Evolutionary conservation across 2,329 filamentous ascomycete species (phyloP).

Genomic region (Colletotrichum shisoi): DNA sequence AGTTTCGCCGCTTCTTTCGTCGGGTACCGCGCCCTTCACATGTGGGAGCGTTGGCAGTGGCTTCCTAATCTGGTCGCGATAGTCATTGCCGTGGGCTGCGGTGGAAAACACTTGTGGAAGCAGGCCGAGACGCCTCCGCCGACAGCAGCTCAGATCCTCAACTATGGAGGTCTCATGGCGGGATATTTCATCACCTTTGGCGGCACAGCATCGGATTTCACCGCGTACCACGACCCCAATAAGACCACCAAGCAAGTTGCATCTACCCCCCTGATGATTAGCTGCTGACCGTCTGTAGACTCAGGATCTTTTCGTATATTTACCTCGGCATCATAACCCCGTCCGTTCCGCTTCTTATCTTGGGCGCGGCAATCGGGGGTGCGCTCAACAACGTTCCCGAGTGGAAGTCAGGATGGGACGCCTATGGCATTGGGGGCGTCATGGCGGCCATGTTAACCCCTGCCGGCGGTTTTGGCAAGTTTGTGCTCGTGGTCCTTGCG

Average conservation of each 20-base stretch:
- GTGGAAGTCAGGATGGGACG: constrained; percentile 46
- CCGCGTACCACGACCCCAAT: constrained; percentile 61
- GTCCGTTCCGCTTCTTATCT: constrained; percentile 48
- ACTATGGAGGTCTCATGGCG: constrained; percentile 58
- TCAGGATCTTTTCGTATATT: constrained; percentile 56
- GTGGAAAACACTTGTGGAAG: constrained; percentile 57
- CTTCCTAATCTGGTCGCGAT: constrained; percentile 62
- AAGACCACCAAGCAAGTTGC: constrained; percentile 50
- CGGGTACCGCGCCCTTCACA: constrained; percentile 63
- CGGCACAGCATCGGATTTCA: constrained; percentile 64
- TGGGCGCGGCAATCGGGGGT: constrained; percentile 52
- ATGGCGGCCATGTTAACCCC: constrained; percentile 47
- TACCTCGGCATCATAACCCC: constrained; percentile 58
- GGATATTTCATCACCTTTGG: constrained; percentile 65
- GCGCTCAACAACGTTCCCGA: constrained; percentile 45
- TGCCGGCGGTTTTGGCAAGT: constrained; percentile 49
- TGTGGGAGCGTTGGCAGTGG: constrained; percentile 66
- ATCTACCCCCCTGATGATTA: not conserved
- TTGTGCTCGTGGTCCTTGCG: constrained; percentile 50
- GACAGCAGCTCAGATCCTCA: constrained; percentile 51
- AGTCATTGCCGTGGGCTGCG: constrained; percentile 61
- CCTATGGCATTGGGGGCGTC: constrained; percentile 47
- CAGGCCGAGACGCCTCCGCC: constrained; percentile 54
- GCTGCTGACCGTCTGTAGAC: constrained; percentile 40
- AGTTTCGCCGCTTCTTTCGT: constrained; percentile 63